These are phyloP conservation scores for Pachysolen tannophilus DNA, from an alignment of 805 yeast species.

Conservation along the genomic window DNA sequence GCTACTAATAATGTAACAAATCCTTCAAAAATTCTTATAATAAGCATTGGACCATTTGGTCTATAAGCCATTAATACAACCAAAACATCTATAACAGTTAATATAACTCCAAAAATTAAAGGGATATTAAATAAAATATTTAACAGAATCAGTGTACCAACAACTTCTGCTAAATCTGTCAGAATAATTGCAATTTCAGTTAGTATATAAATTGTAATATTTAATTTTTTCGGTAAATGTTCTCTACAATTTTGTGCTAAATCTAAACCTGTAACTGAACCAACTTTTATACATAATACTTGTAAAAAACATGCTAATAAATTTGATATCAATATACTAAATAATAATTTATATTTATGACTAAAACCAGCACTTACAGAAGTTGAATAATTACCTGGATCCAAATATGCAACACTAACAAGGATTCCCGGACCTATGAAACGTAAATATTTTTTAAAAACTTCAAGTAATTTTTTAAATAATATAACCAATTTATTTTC, in stretches of 20 bases:
- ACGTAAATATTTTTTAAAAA: slow-evolving; percentile 44
- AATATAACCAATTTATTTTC: neutral
- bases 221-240: slow-evolving; percentile 62
- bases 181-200: slow-evolving; percentile 88
- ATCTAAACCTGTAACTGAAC: slow-evolving; percentile 85
- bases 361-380: slow-evolving; percentile 85
- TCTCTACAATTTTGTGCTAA: slow-evolving; percentile 76
- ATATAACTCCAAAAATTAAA: slow-evolving; percentile 60
- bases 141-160: slow-evolving; percentile 84
- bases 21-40: slow-evolving; percentile 69
- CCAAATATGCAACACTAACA: slow-evolving; percentile 88
- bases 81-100: slow-evolving; percentile 78
- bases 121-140: slow-evolving; percentile 74
- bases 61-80: slow-evolving; percentile 71
- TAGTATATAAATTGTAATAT: slow-evolving; percentile 52
- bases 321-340: slow-evolving; percentile 70
- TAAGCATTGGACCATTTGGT: slow-evolving; percentile 67
- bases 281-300: slow-evolving; percentile 74
- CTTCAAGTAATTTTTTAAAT: slow-evolving; percentile 9
- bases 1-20: slow-evolving; percentile 66
- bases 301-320: slow-evolving; percentile 79
- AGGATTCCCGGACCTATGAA: slow-evolving; percentile 86
- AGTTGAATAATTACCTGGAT: slow-evolving; percentile 90
- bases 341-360: slow-evolving; percentile 64
- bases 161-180: slow-evolving; percentile 90